Percentiles rank a stretch among this genome's conserved stretches.
Evolutionary conservation across 805 yeast genomes (phyloP).

Genomic region (Candida mattraensis): DNA sequence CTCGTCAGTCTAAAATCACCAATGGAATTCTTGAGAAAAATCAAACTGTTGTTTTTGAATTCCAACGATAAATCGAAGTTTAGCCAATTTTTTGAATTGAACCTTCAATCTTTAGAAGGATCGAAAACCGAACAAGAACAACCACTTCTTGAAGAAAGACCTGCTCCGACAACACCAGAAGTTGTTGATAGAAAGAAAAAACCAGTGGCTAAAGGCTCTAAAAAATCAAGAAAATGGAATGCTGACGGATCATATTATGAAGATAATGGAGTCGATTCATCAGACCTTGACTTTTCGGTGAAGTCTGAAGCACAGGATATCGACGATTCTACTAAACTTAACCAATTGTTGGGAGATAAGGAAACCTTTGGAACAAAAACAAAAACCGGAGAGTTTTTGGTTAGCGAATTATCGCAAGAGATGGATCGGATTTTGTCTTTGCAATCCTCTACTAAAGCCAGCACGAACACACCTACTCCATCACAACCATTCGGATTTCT

Average conservation of each 20-base stretch:
- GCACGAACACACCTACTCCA: constrained; percentile 21
- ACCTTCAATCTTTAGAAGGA: constrained; percentile 32
- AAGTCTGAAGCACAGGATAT: constrained; percentile 19
- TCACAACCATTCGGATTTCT: constrained; percentile 58
- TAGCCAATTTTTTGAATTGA: constrained; percentile 39
- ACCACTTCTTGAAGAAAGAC: constrained; percentile 5
- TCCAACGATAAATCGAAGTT: constrained; percentile 33
- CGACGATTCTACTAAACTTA: constrained; percentile 27
- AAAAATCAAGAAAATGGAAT: constrained; percentile 63
- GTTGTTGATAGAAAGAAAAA: constrained; percentile 15
- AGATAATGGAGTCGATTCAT: constrained; percentile 36
- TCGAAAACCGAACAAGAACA: constrained; percentile 13
- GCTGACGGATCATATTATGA: constrained; percentile 59
- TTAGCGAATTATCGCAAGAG: constrained; percentile 60
- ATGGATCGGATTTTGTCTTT: constrained; percentile 40
- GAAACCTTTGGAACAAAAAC: constrained; percentile 42
- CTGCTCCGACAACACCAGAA: constrained; percentile 1
- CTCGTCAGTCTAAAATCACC: constrained; percentile 31
- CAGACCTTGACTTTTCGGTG: constrained; percentile 56
- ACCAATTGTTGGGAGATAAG: constrained; percentile 40
- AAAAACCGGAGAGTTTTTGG: constrained; percentile 59
- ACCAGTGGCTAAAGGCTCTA: constrained; percentile 22
- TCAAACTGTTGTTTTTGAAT: constrained; percentile 25
- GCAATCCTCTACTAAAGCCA: constrained; percentile 21
- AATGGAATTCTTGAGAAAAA: constrained; percentile 29